phyloP scores from a whole-genome alignment of 2,329 filamentous ascomycete species.

The Diplodia corticola region DNA sequence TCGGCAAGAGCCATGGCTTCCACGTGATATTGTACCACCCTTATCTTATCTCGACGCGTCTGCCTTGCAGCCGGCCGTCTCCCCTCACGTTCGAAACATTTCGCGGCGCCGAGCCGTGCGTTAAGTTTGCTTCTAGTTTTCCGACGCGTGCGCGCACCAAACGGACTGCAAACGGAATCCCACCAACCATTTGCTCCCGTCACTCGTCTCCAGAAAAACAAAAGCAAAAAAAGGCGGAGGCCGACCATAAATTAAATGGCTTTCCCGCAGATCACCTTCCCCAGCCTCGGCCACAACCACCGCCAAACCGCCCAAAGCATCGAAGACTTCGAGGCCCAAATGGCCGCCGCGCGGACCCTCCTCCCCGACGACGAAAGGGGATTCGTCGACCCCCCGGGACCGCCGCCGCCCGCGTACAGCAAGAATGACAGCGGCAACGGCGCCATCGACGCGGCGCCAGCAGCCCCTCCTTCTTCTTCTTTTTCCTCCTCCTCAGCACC shows the following conservation, averaged over 20 bases:
- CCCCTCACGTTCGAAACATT: no score
- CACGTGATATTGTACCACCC: background rate
- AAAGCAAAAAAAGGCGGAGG: background rate
- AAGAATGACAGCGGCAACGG: background rate
- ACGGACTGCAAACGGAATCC: background rate
- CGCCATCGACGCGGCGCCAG: background rate
- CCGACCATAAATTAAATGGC: background rate
- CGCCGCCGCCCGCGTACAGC: background rate
- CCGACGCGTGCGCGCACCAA: background rate
- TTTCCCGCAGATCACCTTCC: background rate
- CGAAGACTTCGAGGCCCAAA: conserved; percentile 18
- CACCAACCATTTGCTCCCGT: background rate
- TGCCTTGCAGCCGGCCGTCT: background rate
- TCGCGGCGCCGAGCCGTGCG: background rate
- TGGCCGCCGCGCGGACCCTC: background rate
- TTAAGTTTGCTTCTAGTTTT: background rate
- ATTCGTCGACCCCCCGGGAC: no score
- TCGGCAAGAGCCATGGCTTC: background rate
- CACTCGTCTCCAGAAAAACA: background rate
- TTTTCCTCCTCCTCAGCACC: background rate
- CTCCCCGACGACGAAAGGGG: background rate
- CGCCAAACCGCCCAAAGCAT: background rate
- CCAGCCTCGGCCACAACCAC: background rate
- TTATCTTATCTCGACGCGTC: background rate
- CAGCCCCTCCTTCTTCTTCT: background rate